Evolutionary conservation across 257 asterid species (phyloP), one percentile per base, ranked within the genome.

Genomic region (Salvia rosmarinus): DNA sequence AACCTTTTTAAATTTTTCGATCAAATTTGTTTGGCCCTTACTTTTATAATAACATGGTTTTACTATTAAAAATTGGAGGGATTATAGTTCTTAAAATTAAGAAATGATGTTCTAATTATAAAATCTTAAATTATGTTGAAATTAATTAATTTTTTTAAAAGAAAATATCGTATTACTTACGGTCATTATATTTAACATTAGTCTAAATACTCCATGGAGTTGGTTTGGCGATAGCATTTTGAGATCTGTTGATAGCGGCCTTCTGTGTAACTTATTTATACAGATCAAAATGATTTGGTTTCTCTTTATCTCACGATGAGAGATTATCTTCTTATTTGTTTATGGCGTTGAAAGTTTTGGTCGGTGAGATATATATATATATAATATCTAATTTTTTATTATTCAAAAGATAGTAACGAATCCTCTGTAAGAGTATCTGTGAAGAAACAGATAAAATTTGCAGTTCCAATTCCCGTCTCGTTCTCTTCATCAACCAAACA

Each of bases 401-500:
- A 43, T 54, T 5, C 25, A 0, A 7, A 13, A 52, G 44, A 54
- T 40, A 23, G 7, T 56, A 25, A 8, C 64, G 12, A 11, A 5
- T 17, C 50, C 11, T 44, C 42, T 19, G 23, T 63, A 21, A 52
- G 51, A 69, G 2, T 37, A 44, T 56, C 30, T 32, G 49, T 13
- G 42, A n/a, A 62, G 16, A 71, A 65, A 39, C 40, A 71, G 44
- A 32, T 28, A 70, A 64, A 47, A 46, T 64, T 49, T 65, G 25
- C n/a, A 57, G 56, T 14, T 20, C 58, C 34, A 64, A 20, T 73
- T 64, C 23, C 51, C 60, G 17, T 32, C 49, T 10, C 44, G 23
- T 62, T 67, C 42, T 16, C 64, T 74, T 47, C 25, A 75, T 67
- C 75, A 58, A 20, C 52, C 81, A 52, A 76, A 35, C 10, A 11